Conservation (phyloP, 345 rosid species). For the Mercurialis annua region DNA sequence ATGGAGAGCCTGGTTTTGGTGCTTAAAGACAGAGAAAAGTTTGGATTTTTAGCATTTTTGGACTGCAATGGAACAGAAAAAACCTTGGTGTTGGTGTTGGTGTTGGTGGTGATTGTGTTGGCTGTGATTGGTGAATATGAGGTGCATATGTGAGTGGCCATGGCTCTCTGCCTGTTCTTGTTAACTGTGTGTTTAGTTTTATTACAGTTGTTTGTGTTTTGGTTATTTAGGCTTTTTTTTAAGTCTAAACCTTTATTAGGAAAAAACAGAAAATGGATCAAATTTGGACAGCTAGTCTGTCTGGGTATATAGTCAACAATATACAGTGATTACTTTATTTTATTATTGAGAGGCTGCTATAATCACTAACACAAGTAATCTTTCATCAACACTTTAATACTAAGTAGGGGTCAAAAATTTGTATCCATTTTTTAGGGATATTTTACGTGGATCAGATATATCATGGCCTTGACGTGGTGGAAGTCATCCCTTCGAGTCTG, state of each 20-base stretch:
- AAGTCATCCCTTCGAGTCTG: too few species aligned
- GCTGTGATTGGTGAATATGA: slow-evolving; percentile 19
- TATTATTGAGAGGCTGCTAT: slow-evolving; percentile 2
- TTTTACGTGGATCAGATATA: too few species aligned
- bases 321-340: background rate
- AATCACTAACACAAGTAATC: background rate
- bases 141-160: slow-evolving; percentile 46
- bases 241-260: background rate
- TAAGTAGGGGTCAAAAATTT: too few species aligned
- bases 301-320: background rate
- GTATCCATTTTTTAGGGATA: too few species aligned
- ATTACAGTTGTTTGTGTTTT: background rate
- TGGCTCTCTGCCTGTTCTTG: slow-evolving; percentile 23
- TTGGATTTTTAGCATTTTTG: slow-evolving; percentile 6
- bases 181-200: background rate
- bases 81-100: slow-evolving; percentile 19
- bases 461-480: too few species aligned
- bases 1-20: slow-evolving; percentile 26
- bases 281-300: background rate
- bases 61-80: slow-evolving; percentile 16
- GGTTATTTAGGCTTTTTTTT: background rate
- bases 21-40: slow-evolving; percentile 17
- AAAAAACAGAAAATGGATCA: background rate
- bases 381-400: too few species aligned
- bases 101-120: slow-evolving; percentile 11